These are phyloP conservation scores for Apiosordaria backusii DNA, from an alignment of 495 filamentous ascomycete genomes.

Conservation along the genomic window DNA sequence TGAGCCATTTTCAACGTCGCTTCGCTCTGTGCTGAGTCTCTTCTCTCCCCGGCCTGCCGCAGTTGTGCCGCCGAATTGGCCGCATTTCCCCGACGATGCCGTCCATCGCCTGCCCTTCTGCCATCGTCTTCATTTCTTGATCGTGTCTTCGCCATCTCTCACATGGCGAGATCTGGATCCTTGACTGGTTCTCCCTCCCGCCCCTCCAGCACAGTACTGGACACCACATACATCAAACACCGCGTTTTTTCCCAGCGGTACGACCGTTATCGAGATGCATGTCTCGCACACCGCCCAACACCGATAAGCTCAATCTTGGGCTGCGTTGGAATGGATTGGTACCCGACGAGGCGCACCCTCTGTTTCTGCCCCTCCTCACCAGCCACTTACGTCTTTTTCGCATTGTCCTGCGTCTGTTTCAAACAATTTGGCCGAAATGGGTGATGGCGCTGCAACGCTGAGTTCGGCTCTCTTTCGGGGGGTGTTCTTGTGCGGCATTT, in stretches of 20 bases:
- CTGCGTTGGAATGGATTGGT: conserved; percentile 6
- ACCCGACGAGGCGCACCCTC: not conserved
- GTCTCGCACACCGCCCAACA: not conserved
- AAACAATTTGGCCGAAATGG: not conserved
- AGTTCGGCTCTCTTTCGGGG: not conserved
- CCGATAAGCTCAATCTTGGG: conserved; percentile 1
- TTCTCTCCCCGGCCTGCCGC: conserved; percentile 19
- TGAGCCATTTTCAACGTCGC: not conserved
- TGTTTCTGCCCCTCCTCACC: not conserved
- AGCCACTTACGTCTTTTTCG: conserved; percentile 2
- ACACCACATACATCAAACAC: not conserved
- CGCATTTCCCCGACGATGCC: conserved; percentile 28
- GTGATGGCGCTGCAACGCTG: not conserved
- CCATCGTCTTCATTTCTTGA: conserved; percentile 3
- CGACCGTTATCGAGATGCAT: conserved; percentile 4
- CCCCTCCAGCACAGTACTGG: not conserved
- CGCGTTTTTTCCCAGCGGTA: not conserved
- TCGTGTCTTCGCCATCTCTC: conserved; percentile 8
- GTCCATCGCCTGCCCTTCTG: conserved; percentile 12
- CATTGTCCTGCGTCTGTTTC: not conserved
- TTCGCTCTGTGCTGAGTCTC: conserved; percentile 5
- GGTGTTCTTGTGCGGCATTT: not conserved
- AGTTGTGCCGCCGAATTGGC: conserved; percentile 27
- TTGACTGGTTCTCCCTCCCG: conserved; percentile 21
- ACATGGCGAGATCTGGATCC: conserved; percentile 28